Evolutionary conservation across 345 rosid species (phyloP).

Genomic region (Boechera divaricarpa): DNA sequence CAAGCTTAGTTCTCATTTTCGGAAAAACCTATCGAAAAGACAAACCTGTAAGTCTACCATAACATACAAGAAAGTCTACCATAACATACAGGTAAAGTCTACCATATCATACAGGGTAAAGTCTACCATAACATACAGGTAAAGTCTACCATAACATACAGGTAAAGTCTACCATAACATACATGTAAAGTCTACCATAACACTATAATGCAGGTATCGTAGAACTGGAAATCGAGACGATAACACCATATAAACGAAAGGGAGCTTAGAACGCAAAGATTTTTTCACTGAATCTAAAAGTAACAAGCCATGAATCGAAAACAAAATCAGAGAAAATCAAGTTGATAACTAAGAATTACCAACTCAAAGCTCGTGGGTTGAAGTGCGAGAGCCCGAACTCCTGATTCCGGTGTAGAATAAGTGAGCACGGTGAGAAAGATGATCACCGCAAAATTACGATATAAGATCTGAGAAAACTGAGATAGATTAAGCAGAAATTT

Average conservation of each 20-base stretch:
- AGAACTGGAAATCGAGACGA: slow-evolving; percentile 4
- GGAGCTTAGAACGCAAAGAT: not conserved
- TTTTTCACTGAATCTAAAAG: not conserved
- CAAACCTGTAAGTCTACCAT: no score
- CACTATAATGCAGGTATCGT: not conserved
- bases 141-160: no score
- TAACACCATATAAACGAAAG: slow-evolving; percentile 2
- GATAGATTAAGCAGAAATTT: slow-evolving; percentile 10
- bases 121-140: no score
- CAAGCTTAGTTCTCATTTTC: no score
- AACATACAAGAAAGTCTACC: no score
- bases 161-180: no score
- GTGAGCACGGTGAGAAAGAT: not conserved
- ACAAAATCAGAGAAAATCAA: not conserved
- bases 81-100: no score
- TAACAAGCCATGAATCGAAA: slow-evolving; percentile 17
- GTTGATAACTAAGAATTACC: not conserved
- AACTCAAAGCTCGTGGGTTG: slow-evolving; percentile 13
- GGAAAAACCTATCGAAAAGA: no score
- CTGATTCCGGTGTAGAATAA: slow-evolving; percentile 8
- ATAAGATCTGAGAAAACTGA: not conserved
- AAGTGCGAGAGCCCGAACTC: slow-evolving; percentile 16
- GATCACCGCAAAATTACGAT: slow-evolving; percentile 6
- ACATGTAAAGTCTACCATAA: not conserved
- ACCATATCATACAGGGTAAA: no score